Percentiles rank a stretch among this genome's conserved stretches.
These are phyloP conservation scores for Myxozyma udenii DNA, from an alignment of 805 yeast species.

Conservation along the genomic window DNA sequence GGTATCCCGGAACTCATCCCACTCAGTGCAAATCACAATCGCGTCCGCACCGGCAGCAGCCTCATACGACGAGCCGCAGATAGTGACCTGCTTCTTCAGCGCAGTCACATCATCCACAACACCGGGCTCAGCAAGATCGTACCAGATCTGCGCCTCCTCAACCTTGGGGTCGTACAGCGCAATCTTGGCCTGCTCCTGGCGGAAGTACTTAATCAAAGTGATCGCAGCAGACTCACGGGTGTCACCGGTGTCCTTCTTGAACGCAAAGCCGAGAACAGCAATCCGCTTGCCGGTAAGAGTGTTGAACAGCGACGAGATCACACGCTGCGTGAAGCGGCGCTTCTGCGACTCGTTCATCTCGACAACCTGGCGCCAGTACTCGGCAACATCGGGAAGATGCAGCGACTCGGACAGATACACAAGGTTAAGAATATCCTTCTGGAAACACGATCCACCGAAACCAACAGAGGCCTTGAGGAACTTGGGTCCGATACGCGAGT, in stretches of 20 bases:
- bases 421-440: constrained; percentile 36
- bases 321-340: constrained; percentile 34
- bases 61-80: constrained; percentile 33
- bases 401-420: constrained; percentile 36
- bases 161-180: constrained; percentile 37
- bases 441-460: constrained; percentile 38
- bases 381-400: constrained; percentile 36
- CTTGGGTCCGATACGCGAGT: constrained; percentile 36
- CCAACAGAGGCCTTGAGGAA: constrained; percentile 37
- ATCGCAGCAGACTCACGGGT: constrained; percentile 37
- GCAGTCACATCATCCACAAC: constrained; percentile 25
- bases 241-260: constrained; percentile 38
- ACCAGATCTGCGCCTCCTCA: constrained; percentile 35
- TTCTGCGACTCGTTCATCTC: constrained; percentile 38
- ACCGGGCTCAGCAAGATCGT: constrained; percentile 32
- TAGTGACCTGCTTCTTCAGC: constrained; percentile 29
- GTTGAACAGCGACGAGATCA: constrained; percentile 34
- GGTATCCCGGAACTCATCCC: constrained; percentile 36
- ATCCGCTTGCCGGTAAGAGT: constrained; percentile 35
- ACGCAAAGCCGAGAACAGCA: constrained; percentile 36
- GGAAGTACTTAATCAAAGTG: constrained; percentile 33
- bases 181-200: constrained; percentile 34
- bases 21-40: constrained; percentile 35
- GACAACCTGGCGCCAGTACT: constrained; percentile 35
- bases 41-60: constrained; percentile 36